Evolutionary conservation across 768 basidiomycete species (phyloP).

Genomic region (Hemileccinum rubropunctum): DNA sequence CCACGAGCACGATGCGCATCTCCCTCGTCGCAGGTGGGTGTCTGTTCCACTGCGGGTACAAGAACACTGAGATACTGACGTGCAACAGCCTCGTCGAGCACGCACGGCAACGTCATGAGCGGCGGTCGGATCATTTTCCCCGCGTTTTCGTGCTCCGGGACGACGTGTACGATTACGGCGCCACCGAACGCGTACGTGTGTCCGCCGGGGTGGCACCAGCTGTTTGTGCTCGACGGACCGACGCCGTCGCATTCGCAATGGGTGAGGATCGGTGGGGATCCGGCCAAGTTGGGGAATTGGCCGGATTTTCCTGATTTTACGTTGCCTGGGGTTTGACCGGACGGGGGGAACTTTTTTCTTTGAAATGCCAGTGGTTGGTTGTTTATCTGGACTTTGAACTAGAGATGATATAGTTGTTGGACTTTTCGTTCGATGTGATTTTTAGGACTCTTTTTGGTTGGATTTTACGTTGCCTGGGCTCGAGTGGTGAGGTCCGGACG

Average conservation of each 20-base stretch:
- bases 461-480: no score
- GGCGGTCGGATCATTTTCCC: constrained; percentile 73
- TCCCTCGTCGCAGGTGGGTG: constrained; percentile 63
- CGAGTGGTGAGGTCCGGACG: no score
- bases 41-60: not conserved
- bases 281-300: constrained; percentile 68
- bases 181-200: constrained; percentile 67
- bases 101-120: constrained; percentile 73
- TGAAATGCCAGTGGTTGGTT: no score
- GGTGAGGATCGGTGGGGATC: constrained; percentile 81
- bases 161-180: constrained; percentile 72
- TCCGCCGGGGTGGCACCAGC: constrained; percentile 75
- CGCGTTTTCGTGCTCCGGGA: constrained; percentile 63
- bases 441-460: no score
- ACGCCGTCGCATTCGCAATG: constrained; percentile 73
- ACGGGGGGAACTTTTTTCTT: no score
- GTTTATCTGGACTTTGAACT: no score
- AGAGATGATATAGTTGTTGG: no score
- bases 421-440: no score
- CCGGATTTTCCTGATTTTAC: constrained; percentile 67
- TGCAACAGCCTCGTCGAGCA: constrained; percentile 61
- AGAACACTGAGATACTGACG: not conserved
- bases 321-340: constrained; percentile 51
- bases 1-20: constrained; percentile 48
- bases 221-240: constrained; percentile 76